A percentile compares a stretch with the other conserved stretches of the same genome.
These are phyloP conservation scores for Kewa caespitosa DNA, from an alignment of 179 eudicot species.

Conservation along the genomic window DNA sequence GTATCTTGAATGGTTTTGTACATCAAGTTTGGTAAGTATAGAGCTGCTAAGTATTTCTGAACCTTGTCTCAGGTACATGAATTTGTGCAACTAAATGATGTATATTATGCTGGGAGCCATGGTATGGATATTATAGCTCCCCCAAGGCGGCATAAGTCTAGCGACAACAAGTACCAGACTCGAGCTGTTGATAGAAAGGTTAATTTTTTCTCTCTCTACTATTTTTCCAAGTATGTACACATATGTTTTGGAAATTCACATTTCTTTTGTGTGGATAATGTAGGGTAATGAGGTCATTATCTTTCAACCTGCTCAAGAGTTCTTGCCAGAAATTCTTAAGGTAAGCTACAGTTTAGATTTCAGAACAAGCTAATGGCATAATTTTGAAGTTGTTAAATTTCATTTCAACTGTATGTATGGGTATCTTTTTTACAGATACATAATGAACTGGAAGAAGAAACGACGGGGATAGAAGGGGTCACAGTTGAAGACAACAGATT, in stretches of 20 bases:
- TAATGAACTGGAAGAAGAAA: conserved; percentile 48
- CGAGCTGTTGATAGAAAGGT: conserved; percentile 49
- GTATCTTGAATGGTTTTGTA: not conserved
- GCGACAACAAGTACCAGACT: conserved; percentile 39
- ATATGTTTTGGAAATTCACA: not conserved
- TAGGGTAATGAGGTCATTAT: conserved; percentile 60
- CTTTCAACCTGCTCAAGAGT: conserved; percentile 90
- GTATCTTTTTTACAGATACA: conserved; percentile 67
- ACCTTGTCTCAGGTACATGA: conserved; percentile 50
- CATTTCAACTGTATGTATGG: no score
- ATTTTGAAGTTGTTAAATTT: no score
- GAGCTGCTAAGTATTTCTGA: not conserved
- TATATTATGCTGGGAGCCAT: conserved; percentile 93
- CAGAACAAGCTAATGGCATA: not conserved
- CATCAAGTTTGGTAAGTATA: not conserved
- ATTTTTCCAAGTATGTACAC: not conserved
- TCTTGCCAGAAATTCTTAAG: conserved; percentile 66
- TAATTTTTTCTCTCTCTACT: not conserved
- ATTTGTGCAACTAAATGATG: conserved; percentile 72
- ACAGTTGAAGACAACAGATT: conserved; percentile 84
- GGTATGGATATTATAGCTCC: conserved; percentile 94
- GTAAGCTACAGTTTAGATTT: conserved; percentile 30
- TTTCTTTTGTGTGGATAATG: conserved; percentile 7
- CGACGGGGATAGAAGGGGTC: conserved; percentile 47
- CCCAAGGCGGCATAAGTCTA: conserved; percentile 31